Percentiles rank a stretch among this genome's conserved stretches.
Evolutionary conservation across 208 protist genomes (phyloP).

Genomic region (Novymonas esmeraldas): DNA sequence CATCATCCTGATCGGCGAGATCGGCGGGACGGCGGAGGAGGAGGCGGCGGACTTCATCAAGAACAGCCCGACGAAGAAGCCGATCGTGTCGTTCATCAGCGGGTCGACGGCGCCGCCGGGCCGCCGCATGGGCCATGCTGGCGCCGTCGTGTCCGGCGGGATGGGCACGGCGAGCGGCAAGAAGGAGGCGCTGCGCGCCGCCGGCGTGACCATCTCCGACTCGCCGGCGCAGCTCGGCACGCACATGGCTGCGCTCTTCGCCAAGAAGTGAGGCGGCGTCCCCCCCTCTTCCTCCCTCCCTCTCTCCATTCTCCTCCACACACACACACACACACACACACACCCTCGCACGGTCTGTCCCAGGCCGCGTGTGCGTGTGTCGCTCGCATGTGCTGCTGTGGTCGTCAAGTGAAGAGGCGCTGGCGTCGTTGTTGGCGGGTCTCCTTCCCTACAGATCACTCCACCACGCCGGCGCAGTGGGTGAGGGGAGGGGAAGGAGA

Average conservation of each 20-base stretch:
- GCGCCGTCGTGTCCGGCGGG: slow-evolving; percentile 96
- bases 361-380: too few species aligned
- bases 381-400: too few species aligned
- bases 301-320: background rate
- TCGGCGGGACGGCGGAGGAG: slow-evolving; percentile 98
- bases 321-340: background rate
- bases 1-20: slow-evolving; percentile 99
- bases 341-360: too few species aligned
- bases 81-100: slow-evolving; percentile 98
- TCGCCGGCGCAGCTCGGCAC: slow-evolving; percentile 96
- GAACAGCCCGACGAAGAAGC: slow-evolving; percentile 95
- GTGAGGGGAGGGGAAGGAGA: too few species aligned
- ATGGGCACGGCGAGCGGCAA: slow-evolving; percentile 97
- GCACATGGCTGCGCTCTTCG: slow-evolving; percentile 88
- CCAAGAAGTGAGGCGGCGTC: slow-evolving; percentile 39
- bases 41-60: slow-evolving; percentile 98
- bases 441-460: too few species aligned
- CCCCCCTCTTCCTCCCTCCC: background rate
- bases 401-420: too few species aligned
- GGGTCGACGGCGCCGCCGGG: slow-evolving; percentile 98
- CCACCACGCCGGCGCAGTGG: too few species aligned
- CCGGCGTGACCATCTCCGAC: slow-evolving; percentile 91
- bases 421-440: too few species aligned
- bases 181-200: slow-evolving; percentile 92
- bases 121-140: slow-evolving; percentile 97